Percentiles rank a stretch among this genome's conserved stretches.
Evolutionary conservation across 805 yeast species (phyloP).

Genomic region (Zygosaccharomyces lentus): DNA sequence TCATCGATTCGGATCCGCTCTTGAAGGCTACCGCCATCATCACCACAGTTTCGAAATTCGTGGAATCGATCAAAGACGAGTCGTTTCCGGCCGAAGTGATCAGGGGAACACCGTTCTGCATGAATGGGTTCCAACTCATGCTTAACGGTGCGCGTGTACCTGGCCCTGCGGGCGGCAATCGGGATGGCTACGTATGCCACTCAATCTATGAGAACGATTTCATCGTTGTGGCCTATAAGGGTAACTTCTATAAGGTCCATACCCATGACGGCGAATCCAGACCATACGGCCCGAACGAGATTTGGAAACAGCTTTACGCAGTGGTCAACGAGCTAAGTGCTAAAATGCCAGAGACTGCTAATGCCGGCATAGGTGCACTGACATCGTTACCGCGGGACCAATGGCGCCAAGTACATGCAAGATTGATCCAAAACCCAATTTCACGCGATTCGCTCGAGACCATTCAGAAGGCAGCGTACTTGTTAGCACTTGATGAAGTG

Average conservation of each 20-base stretch:
- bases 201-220: conserved; percentile 50
- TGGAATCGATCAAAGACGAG: conserved; percentile 61
- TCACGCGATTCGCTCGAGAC: conserved; percentile 59
- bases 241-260: conserved; percentile 72
- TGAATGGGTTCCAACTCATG: conserved; percentile 89
- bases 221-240: conserved; percentile 67
- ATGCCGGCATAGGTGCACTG: conserved; percentile 65
- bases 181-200: conserved; percentile 60
- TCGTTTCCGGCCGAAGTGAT: conserved; percentile 74
- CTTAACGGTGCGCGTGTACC: conserved; percentile 88
- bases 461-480: conserved; percentile 74
- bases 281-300: conserved; percentile 43
- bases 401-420: conserved; percentile 60
- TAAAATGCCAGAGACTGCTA: conserved; percentile 19
- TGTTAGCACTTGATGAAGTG: conserved; percentile 71
- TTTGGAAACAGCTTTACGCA: conserved; percentile 54
- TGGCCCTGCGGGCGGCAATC: conserved; percentile 34
- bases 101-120: conserved; percentile 81
- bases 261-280: conserved; percentile 45
- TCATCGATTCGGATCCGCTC: conserved; percentile 58
- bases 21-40: conserved; percentile 74
- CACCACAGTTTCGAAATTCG: conserved; percentile 62
- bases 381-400: conserved; percentile 83
- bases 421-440: conserved; percentile 53
- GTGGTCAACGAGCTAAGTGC: conserved; percentile 42